These are phyloP conservation scores for Skeletonema marinoi DNA, from an alignment of 108 stramenopile species.

Conservation along the genomic window DNA sequence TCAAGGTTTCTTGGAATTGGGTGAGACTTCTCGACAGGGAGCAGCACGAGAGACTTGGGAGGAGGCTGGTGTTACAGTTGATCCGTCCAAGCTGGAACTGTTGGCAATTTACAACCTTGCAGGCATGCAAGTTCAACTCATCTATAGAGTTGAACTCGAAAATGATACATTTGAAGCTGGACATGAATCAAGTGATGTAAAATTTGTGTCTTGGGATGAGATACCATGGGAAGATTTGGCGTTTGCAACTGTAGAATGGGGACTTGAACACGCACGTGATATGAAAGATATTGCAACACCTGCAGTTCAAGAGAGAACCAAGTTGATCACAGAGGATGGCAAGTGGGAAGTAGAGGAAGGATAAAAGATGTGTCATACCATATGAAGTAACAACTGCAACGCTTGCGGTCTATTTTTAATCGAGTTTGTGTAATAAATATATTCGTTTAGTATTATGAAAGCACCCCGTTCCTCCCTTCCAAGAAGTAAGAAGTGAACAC, in stretches of 20 bases:
- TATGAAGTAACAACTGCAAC: neutral
- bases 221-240: constrained; percentile 45
- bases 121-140: constrained; percentile 44
- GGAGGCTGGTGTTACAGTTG: constrained; percentile 44
- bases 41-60: constrained; percentile 48
- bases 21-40: constrained; percentile 46
- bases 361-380: neutral
- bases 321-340: constrained; percentile 31
- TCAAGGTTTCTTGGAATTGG: constrained; percentile 45
- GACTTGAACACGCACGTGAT: constrained; percentile 17
- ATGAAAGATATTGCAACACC: constrained; percentile 38
- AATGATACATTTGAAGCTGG: constrained; percentile 32
- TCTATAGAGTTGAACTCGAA: constrained; percentile 41
- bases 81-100: constrained; percentile 31
- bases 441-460: constrained; percentile 3
- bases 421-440: neutral
- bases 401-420: neutral
- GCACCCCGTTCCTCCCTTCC: neutral
- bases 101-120: constrained; percentile 47
- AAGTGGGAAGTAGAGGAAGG: constrained; percentile 34
- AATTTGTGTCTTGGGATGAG: constrained; percentile 41
- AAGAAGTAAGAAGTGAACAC: neutral
- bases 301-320: constrained; percentile 37
- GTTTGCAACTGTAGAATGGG: constrained; percentile 44
- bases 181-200: constrained; percentile 50